These are phyloP conservation scores for Fraxinus velutina DNA, from an alignment of 305 asterid species.

Conservation along the genomic window DNA sequence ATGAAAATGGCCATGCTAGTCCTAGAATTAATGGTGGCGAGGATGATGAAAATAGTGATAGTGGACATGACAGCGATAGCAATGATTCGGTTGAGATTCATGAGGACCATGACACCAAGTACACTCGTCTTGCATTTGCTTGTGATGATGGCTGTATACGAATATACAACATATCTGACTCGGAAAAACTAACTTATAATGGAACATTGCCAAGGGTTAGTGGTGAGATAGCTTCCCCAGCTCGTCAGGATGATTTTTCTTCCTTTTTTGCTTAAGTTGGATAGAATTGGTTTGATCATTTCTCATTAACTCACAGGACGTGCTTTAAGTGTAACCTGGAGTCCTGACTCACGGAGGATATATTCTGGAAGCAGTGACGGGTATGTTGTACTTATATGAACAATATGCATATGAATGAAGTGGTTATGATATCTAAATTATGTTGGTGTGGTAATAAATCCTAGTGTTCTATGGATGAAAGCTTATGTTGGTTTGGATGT, in stretches of 20 bases:
- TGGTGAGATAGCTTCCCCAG: slow-evolving; percentile 64
- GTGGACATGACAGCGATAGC: slow-evolving; percentile 51
- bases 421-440: neutral
- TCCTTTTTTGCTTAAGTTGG: neutral
- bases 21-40: slow-evolving; percentile 31
- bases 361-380: slow-evolving; percentile 92
- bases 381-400: slow-evolving; percentile 37
- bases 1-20: slow-evolving; percentile 53
- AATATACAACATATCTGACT: slow-evolving; percentile 49
- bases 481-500: neutral
- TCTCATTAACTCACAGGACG: slow-evolving; percentile 48
- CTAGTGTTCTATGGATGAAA: neutral
- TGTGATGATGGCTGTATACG: slow-evolving; percentile 99
- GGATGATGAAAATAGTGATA: slow-evolving; percentile 47
- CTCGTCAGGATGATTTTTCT: slow-evolving; percentile 1
- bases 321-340: slow-evolving; percentile 77
- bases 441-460: neutral
- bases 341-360: slow-evolving; percentile 67
- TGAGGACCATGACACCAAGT: slow-evolving; percentile 33
- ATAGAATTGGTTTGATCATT: slow-evolving; percentile 10
- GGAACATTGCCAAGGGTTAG: slow-evolving; percentile 76
- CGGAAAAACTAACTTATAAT: slow-evolving; percentile 50
- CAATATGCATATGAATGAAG: neutral
- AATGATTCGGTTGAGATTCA: slow-evolving; percentile 36
- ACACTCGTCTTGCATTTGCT: slow-evolving; percentile 66